Evolutionary conservation across 225 moss, liverwort and hornwort species (phyloP).

Genomic region (Marchantia paleacea): DNA sequence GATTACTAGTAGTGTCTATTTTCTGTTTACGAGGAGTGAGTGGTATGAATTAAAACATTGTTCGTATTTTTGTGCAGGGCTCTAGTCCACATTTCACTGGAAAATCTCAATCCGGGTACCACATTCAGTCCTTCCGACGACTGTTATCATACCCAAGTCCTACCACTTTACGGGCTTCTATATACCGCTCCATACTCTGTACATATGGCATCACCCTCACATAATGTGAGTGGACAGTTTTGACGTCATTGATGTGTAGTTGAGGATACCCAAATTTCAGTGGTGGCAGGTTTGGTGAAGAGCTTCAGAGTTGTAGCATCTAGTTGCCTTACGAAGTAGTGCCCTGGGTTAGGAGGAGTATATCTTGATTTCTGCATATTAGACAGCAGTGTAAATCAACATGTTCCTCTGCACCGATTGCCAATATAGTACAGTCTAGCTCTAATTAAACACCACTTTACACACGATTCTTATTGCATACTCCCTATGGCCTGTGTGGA

Average conservation of each 20-base stretch:
- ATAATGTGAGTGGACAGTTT: constrained; percentile 17
- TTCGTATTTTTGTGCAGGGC: neutral
- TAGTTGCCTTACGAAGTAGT: neutral
- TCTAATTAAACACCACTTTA: neutral
- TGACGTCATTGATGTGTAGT: constrained; percentile 17
- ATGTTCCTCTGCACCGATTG: neutral
- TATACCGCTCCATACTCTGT: neutral
- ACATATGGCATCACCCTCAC: constrained; percentile 18
- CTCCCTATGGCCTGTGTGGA: neutral
- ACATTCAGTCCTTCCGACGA: neutral
- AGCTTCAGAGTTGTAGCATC: neutral
- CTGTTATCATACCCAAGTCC: neutral
- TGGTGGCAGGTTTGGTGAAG: constrained; percentile 2
- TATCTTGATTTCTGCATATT: neutral
- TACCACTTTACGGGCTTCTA: neutral
- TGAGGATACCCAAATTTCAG: neutral
- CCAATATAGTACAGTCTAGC: neutral
- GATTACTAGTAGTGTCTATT: no score
- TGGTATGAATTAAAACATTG: no score
- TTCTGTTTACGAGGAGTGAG: no score
- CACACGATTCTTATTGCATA: neutral
- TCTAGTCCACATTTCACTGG: neutral
- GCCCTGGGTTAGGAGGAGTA: neutral
- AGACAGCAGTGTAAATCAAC: neutral
- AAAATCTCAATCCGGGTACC: neutral